Evolutionary conservation across 305 asterid genomes (phyloP).

Genomic region (Euphrasia arctica): DNA sequence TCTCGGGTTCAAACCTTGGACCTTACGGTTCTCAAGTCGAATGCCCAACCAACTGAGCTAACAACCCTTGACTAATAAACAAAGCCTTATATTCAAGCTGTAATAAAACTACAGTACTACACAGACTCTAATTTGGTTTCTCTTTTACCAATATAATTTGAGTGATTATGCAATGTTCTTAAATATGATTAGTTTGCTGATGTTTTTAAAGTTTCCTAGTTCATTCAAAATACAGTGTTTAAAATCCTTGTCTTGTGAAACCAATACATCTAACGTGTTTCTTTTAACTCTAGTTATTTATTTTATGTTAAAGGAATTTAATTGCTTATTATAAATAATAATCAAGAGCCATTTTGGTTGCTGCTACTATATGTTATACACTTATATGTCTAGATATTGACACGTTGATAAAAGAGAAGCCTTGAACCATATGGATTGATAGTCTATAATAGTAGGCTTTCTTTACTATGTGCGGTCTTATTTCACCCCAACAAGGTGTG

Average conservation of each 20-base stretch:
- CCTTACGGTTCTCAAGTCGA: no score
- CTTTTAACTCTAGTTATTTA: not conserved
- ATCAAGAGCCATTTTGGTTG: not conserved
- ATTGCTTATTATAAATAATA: not conserved
- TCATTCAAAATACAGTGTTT: not conserved
- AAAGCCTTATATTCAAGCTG: not conserved
- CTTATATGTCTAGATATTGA: conserved; percentile 1
- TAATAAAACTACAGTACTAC: not conserved
- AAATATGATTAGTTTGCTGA: no score
- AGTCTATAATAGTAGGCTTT: conserved; percentile 2
- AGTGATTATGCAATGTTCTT: not conserved
- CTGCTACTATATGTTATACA: not conserved
- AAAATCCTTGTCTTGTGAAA: not conserved
- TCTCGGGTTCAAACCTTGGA: no score
- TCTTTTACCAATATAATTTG: not conserved
- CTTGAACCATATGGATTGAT: conserved; percentile 6
- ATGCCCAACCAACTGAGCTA: no score
- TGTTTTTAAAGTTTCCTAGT: not conserved
- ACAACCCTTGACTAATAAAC: no score
- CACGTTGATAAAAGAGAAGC: not conserved
- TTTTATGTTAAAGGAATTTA: not conserved
- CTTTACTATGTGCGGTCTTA: conserved; percentile 12
- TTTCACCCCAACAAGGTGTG: conserved; percentile 24
- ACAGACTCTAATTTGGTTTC: not conserved
- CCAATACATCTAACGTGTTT: not conserved